These are phyloP conservation scores for Pythium dissotocum DNA, from an alignment of 352 stramenopile species.

Conservation along the genomic window DNA sequence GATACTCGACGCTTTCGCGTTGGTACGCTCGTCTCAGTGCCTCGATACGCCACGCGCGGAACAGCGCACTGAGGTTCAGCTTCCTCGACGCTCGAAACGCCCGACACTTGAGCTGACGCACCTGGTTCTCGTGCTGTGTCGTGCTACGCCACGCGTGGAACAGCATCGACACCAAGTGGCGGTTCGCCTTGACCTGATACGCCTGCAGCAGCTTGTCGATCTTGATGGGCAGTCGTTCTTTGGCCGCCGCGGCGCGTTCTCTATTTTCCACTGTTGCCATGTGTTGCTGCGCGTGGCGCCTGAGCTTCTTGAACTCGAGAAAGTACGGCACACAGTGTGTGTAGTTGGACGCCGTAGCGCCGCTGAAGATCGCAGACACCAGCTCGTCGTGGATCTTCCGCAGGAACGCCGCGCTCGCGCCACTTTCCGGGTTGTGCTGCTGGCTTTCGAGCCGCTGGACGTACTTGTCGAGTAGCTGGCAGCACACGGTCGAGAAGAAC, in stretches of 20 bases:
- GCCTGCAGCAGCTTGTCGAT: conserved; percentile 42
- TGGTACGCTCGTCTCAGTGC: conserved; percentile 69
- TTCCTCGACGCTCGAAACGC: conserved; percentile 56
- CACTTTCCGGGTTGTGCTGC: conserved; percentile 17
- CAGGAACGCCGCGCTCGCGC: conserved; percentile 50
- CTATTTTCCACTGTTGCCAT: conserved; percentile 52
- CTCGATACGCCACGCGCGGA: conserved; percentile 74
- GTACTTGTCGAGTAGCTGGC: conserved; percentile 70
- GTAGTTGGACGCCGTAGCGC: conserved; percentile 8
- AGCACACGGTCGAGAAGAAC: conserved; percentile 74
- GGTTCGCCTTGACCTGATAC: conserved; percentile 22
- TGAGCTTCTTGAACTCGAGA: conserved; percentile 63
- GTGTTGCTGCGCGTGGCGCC: conserved; percentile 46
- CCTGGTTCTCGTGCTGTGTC: conserved; percentile 35
- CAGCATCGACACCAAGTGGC: conserved; percentile 30
- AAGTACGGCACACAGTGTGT: conserved; percentile 62
- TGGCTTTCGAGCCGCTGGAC: conserved; percentile 27
- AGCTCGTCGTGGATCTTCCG: conserved; percentile 54
- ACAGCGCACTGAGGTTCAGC: conserved; percentile 58
- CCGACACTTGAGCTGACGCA: conserved; percentile 63
- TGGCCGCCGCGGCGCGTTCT: conserved; percentile 43
- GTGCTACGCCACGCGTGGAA: conserved; percentile 57
- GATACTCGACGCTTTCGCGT: conserved; percentile 74
- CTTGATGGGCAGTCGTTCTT: conserved; percentile 43
- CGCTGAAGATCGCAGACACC: conserved; percentile 54